phyloP scores from a whole-genome alignment of 1,284 basidiomycete species.

The Trichosporon sp. region DNA sequence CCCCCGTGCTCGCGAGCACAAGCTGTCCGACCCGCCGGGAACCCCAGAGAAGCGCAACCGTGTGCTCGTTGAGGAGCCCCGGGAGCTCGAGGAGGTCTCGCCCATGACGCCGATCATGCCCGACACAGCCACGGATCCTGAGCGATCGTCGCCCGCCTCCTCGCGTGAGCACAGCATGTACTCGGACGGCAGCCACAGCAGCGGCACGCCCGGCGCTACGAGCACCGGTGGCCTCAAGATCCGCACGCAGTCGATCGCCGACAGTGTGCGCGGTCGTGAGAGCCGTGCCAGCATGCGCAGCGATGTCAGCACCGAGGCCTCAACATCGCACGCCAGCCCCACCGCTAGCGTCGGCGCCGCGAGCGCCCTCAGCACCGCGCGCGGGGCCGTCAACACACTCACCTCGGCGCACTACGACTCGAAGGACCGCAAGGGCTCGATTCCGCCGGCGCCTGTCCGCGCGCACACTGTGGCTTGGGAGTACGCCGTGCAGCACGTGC shows the following conservation, averaged over 20 bases:
- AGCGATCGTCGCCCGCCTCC: not conserved
- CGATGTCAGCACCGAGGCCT: not conserved
- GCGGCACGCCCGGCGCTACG: not conserved
- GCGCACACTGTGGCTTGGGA: constrained; percentile 43
- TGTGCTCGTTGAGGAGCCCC: not conserved
- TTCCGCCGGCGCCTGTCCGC: constrained; percentile 26
- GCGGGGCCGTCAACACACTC: not conserved
- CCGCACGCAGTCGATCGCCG: not conserved
- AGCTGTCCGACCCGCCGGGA: not conserved
- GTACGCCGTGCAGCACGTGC: constrained; percentile 35
- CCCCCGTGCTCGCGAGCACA: not conserved
- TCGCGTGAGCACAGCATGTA: not conserved
- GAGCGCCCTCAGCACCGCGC: not conserved
- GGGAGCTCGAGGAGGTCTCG: not conserved
- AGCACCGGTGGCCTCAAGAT: not conserved
- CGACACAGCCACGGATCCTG: not conserved
- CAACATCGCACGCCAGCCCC: not conserved
- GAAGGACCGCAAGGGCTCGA: constrained; percentile 32
- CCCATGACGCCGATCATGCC: not conserved
- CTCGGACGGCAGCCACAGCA: not conserved
- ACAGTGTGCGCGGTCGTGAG: not conserved
- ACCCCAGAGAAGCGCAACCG: not conserved
- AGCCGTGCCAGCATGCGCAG: not conserved
- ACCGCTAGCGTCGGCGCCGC: not conserved
- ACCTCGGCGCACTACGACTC: constrained; percentile 7